Conservation (phyloP, 2,329 filamentous ascomycete genomes). For the Diaporthe ilicicola region DNA sequence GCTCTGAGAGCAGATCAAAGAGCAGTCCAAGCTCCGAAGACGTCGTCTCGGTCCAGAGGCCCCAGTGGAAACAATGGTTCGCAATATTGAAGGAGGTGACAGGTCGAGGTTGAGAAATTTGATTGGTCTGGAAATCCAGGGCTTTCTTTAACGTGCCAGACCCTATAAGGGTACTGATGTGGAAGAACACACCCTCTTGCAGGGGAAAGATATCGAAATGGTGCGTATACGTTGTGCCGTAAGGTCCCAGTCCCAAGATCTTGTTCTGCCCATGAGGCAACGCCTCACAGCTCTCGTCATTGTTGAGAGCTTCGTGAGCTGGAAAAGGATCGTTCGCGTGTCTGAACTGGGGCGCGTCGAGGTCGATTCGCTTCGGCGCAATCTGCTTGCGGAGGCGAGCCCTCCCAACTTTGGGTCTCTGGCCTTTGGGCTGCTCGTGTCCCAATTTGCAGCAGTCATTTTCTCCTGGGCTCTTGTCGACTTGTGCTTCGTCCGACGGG, state of each 20-base stretch:
- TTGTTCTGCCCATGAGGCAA: constrained; percentile 43
- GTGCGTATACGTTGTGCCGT: constrained; percentile 67
- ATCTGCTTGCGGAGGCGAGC: constrained; percentile 54
- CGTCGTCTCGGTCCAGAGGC: constrained; percentile 62
- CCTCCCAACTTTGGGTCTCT: constrained; percentile 35
- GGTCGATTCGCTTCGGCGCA: constrained; percentile 55
- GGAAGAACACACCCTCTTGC: constrained; percentile 64
- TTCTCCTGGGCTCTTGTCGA: not conserved
- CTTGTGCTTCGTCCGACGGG: not conserved
- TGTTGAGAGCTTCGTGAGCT: constrained; percentile 36
- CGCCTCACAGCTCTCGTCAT: constrained; percentile 36
- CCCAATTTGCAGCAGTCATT: not conserved
- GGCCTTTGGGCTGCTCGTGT: constrained; percentile 2
- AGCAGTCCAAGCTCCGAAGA: constrained; percentile 70
- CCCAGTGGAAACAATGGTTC: constrained; percentile 61
- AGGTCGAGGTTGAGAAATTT: constrained; percentile 40
- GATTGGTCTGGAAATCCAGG: constrained; percentile 36
- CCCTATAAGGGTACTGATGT: constrained; percentile 66
- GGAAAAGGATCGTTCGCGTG: constrained; percentile 63
- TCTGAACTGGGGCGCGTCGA: constrained; percentile 60
- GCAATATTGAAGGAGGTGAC: constrained; percentile 55
- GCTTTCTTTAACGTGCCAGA: constrained; percentile 57
- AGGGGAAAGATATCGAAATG: constrained; percentile 71
- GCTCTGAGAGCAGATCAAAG: constrained; percentile 66
- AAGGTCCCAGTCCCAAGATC: constrained; percentile 65